A percentile compares a stretch with the other conserved stretches of the same genome.
phyloP scores from a whole-genome alignment of 164 flowering plant genomes.

The Kingdonia uniflora region DNA sequence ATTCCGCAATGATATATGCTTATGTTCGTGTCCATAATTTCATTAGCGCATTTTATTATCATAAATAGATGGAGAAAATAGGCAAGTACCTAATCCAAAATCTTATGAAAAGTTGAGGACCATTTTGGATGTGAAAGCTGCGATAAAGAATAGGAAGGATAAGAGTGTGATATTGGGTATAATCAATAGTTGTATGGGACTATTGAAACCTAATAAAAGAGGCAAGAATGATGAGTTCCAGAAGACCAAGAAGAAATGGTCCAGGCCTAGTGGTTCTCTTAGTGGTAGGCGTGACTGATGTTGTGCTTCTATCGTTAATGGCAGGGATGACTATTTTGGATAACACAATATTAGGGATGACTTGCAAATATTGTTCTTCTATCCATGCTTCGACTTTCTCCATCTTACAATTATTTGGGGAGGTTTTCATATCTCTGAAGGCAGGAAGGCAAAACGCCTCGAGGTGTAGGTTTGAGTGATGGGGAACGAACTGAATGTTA shows the following conservation, averaged over 20 bases:
- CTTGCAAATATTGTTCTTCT: too few species aligned
- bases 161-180: conserved; percentile 75
- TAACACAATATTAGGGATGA: too few species aligned
- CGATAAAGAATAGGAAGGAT: conserved; percentile 48
- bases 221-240: conserved; percentile 86
- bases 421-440: too few species aligned
- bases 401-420: too few species aligned
- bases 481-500: too few species aligned
- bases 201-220: too few species aligned
- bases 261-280: too few species aligned
- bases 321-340: background rate
- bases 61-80: too few species aligned
- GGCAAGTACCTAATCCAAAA: conserved; percentile 57
- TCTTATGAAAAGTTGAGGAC: conserved; percentile 72
- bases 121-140: conserved; percentile 67
- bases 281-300: too few species aligned
- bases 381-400: too few species aligned
- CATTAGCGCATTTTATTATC: conserved; percentile 74
- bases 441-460: too few species aligned
- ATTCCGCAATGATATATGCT: conserved; percentile 83
- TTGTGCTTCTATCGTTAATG: conserved; percentile 5
- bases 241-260: conserved; percentile 51
- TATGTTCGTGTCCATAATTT: conserved; percentile 86
- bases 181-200: conserved; percentile 37
- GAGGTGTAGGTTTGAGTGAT: too few species aligned